phyloP scores from a whole-genome alignment of 805 yeast genomes.

The Kluyveromyces wickerhamii region DNA sequence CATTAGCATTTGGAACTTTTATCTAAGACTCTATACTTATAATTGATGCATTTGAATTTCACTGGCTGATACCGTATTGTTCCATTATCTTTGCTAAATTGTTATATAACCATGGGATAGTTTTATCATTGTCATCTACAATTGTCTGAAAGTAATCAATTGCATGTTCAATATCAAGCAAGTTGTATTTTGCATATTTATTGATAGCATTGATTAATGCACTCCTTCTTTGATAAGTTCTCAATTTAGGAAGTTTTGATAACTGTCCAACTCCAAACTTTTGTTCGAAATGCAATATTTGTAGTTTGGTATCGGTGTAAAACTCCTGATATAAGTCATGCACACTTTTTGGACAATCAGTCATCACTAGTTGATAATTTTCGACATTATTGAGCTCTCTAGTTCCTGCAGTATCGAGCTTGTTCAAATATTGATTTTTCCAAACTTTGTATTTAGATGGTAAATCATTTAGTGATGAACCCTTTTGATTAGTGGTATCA shows the following conservation, averaged over 20 bases:
- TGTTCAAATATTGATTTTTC: conserved; percentile 1
- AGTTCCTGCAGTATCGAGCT: not conserved
- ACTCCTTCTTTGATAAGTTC: conserved; percentile 33
- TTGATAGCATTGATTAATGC: conserved; percentile 32
- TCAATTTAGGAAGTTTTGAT: conserved; percentile 29
- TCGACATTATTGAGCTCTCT: conserved; percentile 10
- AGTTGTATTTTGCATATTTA: conserved; percentile 24
- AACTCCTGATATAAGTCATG: conserved; percentile 29
- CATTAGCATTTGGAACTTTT: too few species aligned
- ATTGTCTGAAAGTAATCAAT: conserved; percentile 27
- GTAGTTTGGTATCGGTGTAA: conserved; percentile 26
- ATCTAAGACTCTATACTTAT: too few species aligned
- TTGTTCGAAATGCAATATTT: conserved; percentile 30
- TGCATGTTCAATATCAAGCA: conserved; percentile 22
- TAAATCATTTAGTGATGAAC: not conserved
- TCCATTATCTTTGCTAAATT: conserved; percentile 27
- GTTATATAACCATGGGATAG: conserved; percentile 33
- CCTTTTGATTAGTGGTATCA: too few species aligned
- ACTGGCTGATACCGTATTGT: conserved; percentile 9
- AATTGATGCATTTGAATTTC: not conserved
- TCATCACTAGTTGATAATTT: conserved; percentile 26
- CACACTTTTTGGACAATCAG: conserved; percentile 27
- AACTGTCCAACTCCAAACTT: conserved; percentile 23
- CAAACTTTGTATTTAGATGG: conserved; percentile 2
- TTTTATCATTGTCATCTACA: conserved; percentile 27